Conservation (phyloP, 345 rosid species). For the Brassica juncea region DNA sequence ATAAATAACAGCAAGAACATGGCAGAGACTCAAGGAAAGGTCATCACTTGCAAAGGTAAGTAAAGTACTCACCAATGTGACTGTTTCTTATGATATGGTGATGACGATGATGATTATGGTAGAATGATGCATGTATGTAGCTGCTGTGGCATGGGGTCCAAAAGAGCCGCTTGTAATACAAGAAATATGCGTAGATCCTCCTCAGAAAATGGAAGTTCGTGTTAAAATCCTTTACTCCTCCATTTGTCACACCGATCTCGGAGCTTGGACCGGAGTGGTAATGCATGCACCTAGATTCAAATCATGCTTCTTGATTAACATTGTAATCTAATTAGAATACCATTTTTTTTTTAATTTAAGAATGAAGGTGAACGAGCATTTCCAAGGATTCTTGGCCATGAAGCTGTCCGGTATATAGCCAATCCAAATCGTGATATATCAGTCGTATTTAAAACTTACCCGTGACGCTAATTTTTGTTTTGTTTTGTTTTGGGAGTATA, state of each 20-base stretch:
- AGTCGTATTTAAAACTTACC: not conserved
- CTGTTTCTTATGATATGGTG: not conserved
- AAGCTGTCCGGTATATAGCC: slow-evolving; percentile 62
- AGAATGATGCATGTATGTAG: slow-evolving; percentile 34
- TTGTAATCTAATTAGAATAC: not conserved
- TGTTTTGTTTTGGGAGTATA: not conserved
- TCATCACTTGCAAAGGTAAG: slow-evolving; percentile 41
- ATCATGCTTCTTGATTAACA: not conserved
- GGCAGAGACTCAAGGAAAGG: slow-evolving; percentile 35
- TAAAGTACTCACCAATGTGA: slow-evolving; percentile 1
- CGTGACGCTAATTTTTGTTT: not conserved
- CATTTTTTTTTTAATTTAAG: slow-evolving; percentile 18
- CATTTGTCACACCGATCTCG: slow-evolving; percentile 69
- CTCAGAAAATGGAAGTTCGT: slow-evolving; percentile 63
- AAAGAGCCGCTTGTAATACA: slow-evolving; percentile 55
- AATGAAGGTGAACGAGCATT: slow-evolving; percentile 61
- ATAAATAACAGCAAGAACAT: slow-evolving; percentile 1
- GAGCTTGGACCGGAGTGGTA: slow-evolving; percentile 68
- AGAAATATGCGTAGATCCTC: slow-evolving; percentile 64
- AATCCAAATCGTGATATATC: not conserved
- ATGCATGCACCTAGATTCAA: not conserved
- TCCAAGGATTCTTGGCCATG: slow-evolving; percentile 75
- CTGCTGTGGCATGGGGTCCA: slow-evolving; percentile 65
- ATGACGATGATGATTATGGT: not conserved
- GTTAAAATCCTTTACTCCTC: slow-evolving; percentile 61